These are phyloP conservation scores for Pseudogymnoascus sp. DNA, from an alignment of 2,329 filamentous ascomycete species.

Conservation along the genomic window DNA sequence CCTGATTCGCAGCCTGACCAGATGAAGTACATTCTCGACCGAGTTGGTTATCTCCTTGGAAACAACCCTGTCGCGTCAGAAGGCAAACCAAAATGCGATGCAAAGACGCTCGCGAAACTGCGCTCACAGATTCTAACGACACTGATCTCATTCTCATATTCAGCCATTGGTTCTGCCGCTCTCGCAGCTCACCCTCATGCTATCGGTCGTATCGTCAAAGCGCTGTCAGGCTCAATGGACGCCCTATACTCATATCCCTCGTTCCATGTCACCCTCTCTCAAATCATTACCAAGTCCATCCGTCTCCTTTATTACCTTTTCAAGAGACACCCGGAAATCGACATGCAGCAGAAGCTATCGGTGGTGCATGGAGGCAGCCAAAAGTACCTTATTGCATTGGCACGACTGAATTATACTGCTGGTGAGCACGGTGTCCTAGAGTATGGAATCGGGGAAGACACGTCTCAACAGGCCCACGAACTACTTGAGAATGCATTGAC, in stretches of 20 bases:
- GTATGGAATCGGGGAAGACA: constrained; percentile 64
- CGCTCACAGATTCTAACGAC: constrained; percentile 37
- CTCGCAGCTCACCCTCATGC: constrained; percentile 60
- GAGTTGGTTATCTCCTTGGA: constrained; percentile 36
- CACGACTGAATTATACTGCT: constrained; percentile 72
- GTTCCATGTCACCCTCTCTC: constrained; percentile 25
- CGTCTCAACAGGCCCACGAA: constrained; percentile 71
- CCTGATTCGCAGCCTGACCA: constrained; percentile 34
- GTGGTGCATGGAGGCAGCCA: constrained; percentile 65
- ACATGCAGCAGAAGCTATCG: constrained; percentile 64
- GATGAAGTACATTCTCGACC: constrained; percentile 28
- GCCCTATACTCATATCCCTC: constrained; percentile 42
- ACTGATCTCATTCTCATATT: constrained; percentile 51
- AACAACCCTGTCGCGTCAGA: constrained; percentile 30
- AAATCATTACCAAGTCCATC: constrained; percentile 50
- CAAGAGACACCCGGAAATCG: constrained; percentile 50
- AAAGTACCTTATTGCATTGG: constrained; percentile 73
- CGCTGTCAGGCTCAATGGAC: constrained; percentile 64
- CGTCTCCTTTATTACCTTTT: constrained; percentile 53
- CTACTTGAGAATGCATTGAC: constrained; percentile 74
- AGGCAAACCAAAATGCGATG: constrained; percentile 20
- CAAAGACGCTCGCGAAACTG: constrained; percentile 20
- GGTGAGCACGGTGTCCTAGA: constrained; percentile 68
- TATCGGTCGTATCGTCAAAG: constrained; percentile 65
- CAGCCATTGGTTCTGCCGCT: constrained; percentile 53